Evolutionary conservation across 805 yeast species (phyloP).

Genomic region (Teunomyces tritomae): DNA sequence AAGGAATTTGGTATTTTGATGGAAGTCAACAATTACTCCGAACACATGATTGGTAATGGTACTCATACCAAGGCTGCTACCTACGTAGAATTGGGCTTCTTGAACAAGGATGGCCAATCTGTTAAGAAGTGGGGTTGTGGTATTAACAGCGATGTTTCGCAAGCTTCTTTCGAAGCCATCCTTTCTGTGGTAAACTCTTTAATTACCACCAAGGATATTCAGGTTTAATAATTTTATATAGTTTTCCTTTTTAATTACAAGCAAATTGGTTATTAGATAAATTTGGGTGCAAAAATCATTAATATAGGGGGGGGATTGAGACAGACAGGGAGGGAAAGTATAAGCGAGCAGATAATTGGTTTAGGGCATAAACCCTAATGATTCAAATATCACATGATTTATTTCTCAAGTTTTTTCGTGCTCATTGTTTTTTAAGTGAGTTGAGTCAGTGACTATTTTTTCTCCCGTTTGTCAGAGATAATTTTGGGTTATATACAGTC

Average conservation of each 20-base stretch:
- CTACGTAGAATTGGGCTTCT: slow-evolving; percentile 53
- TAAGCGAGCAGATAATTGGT: no score
- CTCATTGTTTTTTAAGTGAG: no score
- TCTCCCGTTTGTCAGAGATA: background rate
- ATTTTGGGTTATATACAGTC: background rate
- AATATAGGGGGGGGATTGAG: no score
- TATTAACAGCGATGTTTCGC: slow-evolving; percentile 41
- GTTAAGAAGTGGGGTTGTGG: slow-evolving; percentile 44
- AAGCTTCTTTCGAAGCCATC: slow-evolving; percentile 37
- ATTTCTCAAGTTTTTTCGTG: background rate
- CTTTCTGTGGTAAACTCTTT: slow-evolving; percentile 22
- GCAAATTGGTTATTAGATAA: background rate
- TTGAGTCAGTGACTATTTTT: no score
- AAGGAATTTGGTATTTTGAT: slow-evolving; percentile 49
- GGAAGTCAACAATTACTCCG: slow-evolving; percentile 65
- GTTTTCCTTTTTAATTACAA: background rate
- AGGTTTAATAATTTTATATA: slow-evolving; percentile 12
- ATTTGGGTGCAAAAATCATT: slow-evolving; percentile 6
- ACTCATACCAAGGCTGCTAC: slow-evolving; percentile 74
- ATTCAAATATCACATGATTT: background rate
- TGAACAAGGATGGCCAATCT: slow-evolving; percentile 32
- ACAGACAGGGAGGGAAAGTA: no score
- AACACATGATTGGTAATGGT: slow-evolving; percentile 73
- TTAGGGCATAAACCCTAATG: slow-evolving; percentile 7
- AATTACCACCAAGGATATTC: slow-evolving; percentile 28